phyloP scores from a whole-genome alignment of 2,329 filamentous ascomycete species.

The Xylaria sp. region DNA sequence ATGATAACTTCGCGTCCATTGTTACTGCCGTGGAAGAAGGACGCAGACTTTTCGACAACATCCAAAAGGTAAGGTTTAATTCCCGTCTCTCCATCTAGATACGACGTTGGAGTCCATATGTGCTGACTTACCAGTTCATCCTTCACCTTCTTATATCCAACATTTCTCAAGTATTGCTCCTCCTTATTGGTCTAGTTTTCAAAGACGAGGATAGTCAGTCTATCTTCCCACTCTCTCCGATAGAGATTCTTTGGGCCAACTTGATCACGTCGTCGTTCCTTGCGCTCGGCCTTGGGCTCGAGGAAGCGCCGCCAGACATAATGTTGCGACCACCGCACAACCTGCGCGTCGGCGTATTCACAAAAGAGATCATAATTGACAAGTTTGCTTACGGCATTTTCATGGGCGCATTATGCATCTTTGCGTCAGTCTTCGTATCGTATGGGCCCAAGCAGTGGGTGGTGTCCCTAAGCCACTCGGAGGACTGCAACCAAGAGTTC shows the following conservation, averaged over 20 bases:
- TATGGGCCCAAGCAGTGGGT: conserved; percentile 52
- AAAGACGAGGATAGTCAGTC: conserved; percentile 68
- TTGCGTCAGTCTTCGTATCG: conserved; percentile 69
- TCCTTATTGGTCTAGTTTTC: conserved; percentile 76
- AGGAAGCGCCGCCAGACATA: conserved; percentile 75
- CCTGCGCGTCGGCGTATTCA: conserved; percentile 70
- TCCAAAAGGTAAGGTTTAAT: conserved; percentile 71
- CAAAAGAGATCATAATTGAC: conserved; percentile 71
- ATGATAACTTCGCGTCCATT: conserved; percentile 88
- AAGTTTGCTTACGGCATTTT: conserved; percentile 74
- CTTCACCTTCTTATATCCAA: conserved; percentile 76
- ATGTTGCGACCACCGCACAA: conserved; percentile 73
- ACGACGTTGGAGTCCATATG: not conserved
- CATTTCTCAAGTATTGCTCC: conserved; percentile 74
- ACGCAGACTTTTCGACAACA: conserved; percentile 76
- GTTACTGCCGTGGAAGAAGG: conserved; percentile 78
- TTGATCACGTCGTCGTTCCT: conserved; percentile 78
- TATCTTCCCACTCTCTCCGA: conserved; percentile 76
- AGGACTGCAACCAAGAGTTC: conserved; percentile 67
- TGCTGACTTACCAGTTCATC: conserved; percentile 58
- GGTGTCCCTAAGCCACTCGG: conserved; percentile 40
- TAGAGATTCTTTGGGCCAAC: conserved; percentile 82
- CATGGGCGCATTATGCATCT: conserved; percentile 71
- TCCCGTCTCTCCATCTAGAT: not conserved
- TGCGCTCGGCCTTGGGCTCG: conserved; percentile 77